Percentiles rank a stretch among this genome's conserved stretches.
These are phyloP conservation scores for Oryza meyeriana DNA, from an alignment of 176 grass and related monocot genomes.

Conservation along the genomic window DNA sequence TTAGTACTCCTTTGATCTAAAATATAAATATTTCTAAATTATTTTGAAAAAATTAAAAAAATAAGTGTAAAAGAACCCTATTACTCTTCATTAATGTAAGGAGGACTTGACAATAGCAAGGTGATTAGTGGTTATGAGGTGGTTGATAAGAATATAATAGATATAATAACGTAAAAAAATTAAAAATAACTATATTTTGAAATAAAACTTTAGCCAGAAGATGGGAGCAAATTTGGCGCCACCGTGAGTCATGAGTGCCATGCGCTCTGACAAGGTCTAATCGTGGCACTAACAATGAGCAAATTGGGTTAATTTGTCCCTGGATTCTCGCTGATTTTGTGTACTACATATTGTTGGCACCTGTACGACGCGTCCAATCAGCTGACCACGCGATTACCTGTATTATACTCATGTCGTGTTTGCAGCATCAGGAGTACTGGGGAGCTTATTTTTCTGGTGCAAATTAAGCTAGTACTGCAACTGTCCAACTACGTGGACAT, in stretches of 20 bases:
- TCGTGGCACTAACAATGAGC: neutral
- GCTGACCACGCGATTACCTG: neutral
- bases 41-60: too few relatives aligned
- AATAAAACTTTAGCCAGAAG: neutral
- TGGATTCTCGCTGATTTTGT: constrained; percentile 25
- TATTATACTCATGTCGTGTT: neutral
- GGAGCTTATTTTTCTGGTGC: neutral
- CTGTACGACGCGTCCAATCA: neutral
- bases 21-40: too few relatives aligned
- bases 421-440: neutral
- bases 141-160: too few relatives aligned
- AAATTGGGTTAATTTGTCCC: neutral
- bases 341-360: neutral
- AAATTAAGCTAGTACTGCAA: neutral
- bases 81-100: too few relatives aligned
- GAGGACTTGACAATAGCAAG: too few relatives aligned
- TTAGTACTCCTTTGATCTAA: too few relatives aligned
- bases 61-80: too few relatives aligned
- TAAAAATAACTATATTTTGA: too few relatives aligned
- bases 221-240: neutral
- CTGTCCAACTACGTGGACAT: neutral
- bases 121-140: too few relatives aligned
- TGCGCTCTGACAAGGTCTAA: constrained; percentile 3
- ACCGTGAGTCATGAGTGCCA: too few relatives aligned
- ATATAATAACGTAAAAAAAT: too few relatives aligned